These are phyloP conservation scores for Areca catechu DNA, from an alignment of 176 grass and related monocot species.

Conservation along the genomic window DNA sequence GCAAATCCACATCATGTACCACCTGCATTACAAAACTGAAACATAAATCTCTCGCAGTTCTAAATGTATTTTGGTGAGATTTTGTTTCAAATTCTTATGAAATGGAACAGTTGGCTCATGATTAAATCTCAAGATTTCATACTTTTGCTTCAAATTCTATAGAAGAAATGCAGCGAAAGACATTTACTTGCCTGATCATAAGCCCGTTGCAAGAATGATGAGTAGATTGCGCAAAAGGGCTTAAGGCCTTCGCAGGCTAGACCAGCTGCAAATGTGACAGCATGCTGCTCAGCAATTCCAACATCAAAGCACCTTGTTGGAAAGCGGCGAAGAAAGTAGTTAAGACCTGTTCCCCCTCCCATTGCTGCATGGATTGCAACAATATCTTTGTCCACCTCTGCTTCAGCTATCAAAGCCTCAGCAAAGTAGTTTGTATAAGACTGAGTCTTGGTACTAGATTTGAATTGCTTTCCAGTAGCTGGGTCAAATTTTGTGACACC, in stretches of 20 bases:
- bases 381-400: constrained; percentile 75
- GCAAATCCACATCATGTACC: constrained; percentile 87
- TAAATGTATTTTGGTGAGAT: too few species aligned
- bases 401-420: constrained; percentile 81
- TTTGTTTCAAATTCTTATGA: too few species aligned
- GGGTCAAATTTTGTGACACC: constrained; percentile 90
- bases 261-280: constrained; percentile 90
- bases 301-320: constrained; percentile 88
- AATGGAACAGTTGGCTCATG: too few species aligned
- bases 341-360: constrained; percentile 95
- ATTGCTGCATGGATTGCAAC: constrained; percentile 95
- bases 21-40: constrained; percentile 27
- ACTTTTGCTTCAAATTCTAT: too few species aligned
- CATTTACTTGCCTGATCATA: constrained; percentile 61
- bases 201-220: constrained; percentile 89
- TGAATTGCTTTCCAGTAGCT: constrained; percentile 89
- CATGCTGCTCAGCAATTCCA: constrained; percentile 97
- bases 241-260: constrained; percentile 91
- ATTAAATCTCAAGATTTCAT: too few species aligned
- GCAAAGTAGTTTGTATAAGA: constrained; percentile 97
- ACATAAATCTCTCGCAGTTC: too few species aligned
- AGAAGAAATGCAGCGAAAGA: not conserved
- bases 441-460: constrained; percentile 47
- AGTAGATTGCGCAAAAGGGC: constrained; percentile 97
- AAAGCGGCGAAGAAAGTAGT: constrained; percentile 95